Conservation (phyloP, 2,329 filamentous ascomycete species). For the Podosphaera xanthii region DNA sequence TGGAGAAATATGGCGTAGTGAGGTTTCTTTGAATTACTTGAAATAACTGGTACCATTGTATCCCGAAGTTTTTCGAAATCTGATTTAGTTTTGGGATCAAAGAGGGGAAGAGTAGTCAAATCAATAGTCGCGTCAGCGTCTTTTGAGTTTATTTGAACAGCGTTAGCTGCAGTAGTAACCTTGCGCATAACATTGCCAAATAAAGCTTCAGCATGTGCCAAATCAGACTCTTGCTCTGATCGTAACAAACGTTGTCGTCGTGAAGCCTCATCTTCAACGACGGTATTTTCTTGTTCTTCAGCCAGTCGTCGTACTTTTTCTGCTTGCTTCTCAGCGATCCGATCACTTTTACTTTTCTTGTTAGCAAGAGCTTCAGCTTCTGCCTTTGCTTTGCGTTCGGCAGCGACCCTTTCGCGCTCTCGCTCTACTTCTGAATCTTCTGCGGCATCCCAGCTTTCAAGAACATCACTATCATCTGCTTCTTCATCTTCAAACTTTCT, state of each 20-base stretch:
- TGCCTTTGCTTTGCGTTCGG: constrained; percentile 69
- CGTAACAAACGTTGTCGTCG: constrained; percentile 51
- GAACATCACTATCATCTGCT: constrained; percentile 63
- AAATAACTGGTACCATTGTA: constrained; percentile 57
- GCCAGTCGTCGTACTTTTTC: constrained; percentile 29
- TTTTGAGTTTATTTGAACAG: constrained; percentile 43
- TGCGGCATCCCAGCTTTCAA: constrained; percentile 91
- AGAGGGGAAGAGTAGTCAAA: constrained; percentile 55
- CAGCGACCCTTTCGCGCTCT: constrained; percentile 77
- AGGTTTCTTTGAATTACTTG: constrained; percentile 57
- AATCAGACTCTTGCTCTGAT: constrained; percentile 70
- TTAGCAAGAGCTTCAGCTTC: constrained; percentile 70
- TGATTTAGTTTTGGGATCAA: constrained; percentile 70
- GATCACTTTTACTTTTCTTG: constrained; percentile 74
- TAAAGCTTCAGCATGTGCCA: constrained; percentile 75
- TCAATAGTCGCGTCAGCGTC: constrained; percentile 66
- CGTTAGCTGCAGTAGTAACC: constrained; percentile 37
- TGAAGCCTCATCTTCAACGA: constrained; percentile 47
- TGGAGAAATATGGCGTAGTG: constrained; percentile 79
- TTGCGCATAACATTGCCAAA: constrained; percentile 59
- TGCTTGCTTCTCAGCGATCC: constrained; percentile 58
- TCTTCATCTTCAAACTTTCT: constrained; percentile 71
- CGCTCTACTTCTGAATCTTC: constrained; percentile 94
- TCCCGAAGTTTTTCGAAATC: constrained; percentile 66
- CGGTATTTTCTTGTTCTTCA: constrained; percentile 32